Evolutionary conservation across 148 eudicot species (phyloP).

Genomic region (Camellia sinensis): DNA sequence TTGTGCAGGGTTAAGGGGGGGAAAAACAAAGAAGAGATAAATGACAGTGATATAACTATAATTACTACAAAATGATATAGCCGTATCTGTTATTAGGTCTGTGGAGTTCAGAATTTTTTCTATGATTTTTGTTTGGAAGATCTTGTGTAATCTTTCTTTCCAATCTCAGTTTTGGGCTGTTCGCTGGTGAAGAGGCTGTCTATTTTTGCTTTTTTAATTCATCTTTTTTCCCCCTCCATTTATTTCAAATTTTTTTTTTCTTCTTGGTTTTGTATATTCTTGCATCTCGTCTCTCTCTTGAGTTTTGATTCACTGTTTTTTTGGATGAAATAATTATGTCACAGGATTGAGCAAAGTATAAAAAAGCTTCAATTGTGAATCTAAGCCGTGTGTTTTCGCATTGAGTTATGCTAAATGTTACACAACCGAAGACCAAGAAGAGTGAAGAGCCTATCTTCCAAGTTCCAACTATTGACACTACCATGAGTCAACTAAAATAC

Average conservation of each 20-base stretch:
- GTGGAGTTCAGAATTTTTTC: conserved; percentile 23
- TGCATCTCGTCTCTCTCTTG: neutral
- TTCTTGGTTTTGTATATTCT: neutral
- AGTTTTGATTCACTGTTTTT: neutral
- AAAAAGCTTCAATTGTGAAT: neutral
- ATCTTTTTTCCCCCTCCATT: neutral
- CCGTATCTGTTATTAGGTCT: conserved; percentile 35
- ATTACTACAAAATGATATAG: conserved; percentile 26
- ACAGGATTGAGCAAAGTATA: neutral
- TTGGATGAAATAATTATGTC: neutral
- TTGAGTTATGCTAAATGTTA: too few species aligned
- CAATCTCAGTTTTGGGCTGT: conserved; percentile 34
- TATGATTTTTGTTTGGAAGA: conserved; percentile 24
- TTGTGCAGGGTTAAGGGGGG: conserved; percentile 40
- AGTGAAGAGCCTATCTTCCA: too few species aligned
- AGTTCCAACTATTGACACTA: too few species aligned
- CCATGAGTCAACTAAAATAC: too few species aligned
- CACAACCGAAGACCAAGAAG: too few species aligned
- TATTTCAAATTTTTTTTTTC: neutral
- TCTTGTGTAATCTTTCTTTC: conserved; percentile 20
- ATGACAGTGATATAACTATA: conserved; percentile 37
- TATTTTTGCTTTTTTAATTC: neutral
- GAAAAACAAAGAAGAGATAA: conserved; percentile 12
- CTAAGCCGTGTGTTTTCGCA: neutral
- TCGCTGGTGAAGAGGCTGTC: conserved; percentile 15